Evolutionary conservation across 768 basidiomycete species (phyloP), one percentile per base, ranked within the genome.

Genomic region (Trametes elegans): DNA sequence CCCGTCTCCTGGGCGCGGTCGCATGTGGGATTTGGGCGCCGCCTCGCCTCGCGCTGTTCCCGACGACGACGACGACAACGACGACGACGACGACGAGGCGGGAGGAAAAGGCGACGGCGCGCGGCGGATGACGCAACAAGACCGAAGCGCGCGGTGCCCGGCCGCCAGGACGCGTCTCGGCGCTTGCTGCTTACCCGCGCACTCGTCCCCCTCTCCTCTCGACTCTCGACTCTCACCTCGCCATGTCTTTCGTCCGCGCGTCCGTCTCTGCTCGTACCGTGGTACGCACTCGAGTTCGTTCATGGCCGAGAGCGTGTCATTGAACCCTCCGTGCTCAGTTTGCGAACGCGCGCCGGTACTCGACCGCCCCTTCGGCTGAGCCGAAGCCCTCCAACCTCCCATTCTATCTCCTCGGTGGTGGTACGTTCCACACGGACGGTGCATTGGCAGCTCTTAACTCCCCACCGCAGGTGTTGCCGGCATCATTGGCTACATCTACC

Each of bases 341-440:
- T 28, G 50, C 70, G 42, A 67, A 64, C 61, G 67, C 71, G 41
- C 79, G 81, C 49, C 65, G 79, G 57, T 78, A 76, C 62, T 71
- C 79, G 27, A 79, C 84, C 1, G 71, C 75, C 18, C 65, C 75
- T 7, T 57, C 75, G 35, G 43, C 64, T 9, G 62, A 74, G 38
- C 73, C 76, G 49, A 79, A 77, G 64, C 67, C 76, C 31, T 81
- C 75, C 28, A 81, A 79, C 58, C 66, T 76, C 13, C 79, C 81
- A 1, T 68, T 73, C 53, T 75, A 74, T 62, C 64, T 85, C 38
- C 66, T 78, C 40, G 82, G 77, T 44, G 75, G 73, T 6, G 82
- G 79, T 64, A 64, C 73, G 32, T 74, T 23, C 16, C 34, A 7
- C 32, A 8, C 23, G 3, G 18, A 14, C 14, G 18, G 26, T 42